Conservation (phyloP, 2,329 filamentous ascomycete genomes). For the Colletotrichum lini region DNA sequence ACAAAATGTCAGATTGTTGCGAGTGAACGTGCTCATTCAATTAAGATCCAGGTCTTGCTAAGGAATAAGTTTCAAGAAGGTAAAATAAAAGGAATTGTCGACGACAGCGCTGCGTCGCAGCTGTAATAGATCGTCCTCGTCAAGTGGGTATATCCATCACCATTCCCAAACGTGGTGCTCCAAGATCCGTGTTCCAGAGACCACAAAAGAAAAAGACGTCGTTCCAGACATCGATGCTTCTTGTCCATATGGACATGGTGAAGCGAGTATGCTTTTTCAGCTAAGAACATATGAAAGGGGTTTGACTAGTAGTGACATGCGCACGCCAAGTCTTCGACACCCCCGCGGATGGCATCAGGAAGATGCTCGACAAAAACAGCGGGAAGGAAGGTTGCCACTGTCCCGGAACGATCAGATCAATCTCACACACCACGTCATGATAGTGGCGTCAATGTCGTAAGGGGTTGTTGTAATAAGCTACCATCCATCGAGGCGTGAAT, state of each 20-base stretch:
- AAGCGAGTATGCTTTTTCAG: slow-evolving; percentile 16
- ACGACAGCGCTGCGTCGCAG: slow-evolving; percentile 16
- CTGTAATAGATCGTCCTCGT: slow-evolving; percentile 12
- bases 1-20: background rate
- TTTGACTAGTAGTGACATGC: background rate
- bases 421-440: background rate
- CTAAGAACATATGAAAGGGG: slow-evolving; percentile 12
- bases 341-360: background rate
- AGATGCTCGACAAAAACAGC: slow-evolving; percentile 3
- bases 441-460: slow-evolving; percentile 16
- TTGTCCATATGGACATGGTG: background rate
- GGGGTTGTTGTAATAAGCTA: slow-evolving; percentile 1
- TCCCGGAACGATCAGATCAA: background rate
- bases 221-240: slow-evolving; percentile 13
- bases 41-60: background rate
- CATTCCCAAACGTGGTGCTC: slow-evolving; percentile 23
- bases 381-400: background rate
- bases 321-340: background rate
- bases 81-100: background rate
- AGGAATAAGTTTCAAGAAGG: background rate
- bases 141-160: slow-evolving; percentile 39
- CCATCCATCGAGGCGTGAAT: slow-evolving; percentile 20
- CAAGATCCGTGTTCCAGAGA: slow-evolving; percentile 10
- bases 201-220: slow-evolving; percentile 20
- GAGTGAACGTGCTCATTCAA: background rate